Evolutionary conservation across 2,329 filamentous ascomycete genomes (phyloP), one percentile per base, ranked within the genome.

Genomic region (Colletotrichum sp.): DNA sequence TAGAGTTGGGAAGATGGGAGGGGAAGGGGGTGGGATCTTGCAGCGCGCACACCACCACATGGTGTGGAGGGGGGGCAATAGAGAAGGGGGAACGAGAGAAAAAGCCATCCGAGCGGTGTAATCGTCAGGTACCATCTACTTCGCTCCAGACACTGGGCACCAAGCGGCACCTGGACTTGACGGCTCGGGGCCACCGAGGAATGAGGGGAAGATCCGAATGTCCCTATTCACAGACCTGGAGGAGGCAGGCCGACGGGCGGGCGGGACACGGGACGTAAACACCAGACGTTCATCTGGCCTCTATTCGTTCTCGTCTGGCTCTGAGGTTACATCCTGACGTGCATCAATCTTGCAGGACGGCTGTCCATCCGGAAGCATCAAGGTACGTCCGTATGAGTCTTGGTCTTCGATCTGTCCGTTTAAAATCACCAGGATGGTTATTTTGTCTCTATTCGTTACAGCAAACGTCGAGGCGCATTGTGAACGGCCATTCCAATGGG

Each of bases 301-400:
- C 30, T 55, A 62, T 30, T 60, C 64, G 36, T 60, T 39, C 34
- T n/a, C n/a, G 24, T 48, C 16, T 59, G 55, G 30, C 62, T 39
- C 30, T 57, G 55, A 30, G 62, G 69, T 63, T 59, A 72, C 55
- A 75, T 68, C 55, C 55, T 72, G 68, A 57, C 55, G 55, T 72
- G 69, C 68, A 72, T 57, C 36, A 72, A 75, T 66, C 55, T 72
- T 63, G 28, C 63, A 68, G n/a, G 26, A 13, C 30, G 28, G 34
- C 48, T 72, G 39, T 63, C 34, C 72, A 67, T 67, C 68, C 62
- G 68, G 62, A 75, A 72, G 67, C 72, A 66, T 67, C 62, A 16
- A 67, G 62, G 24, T 39, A 55, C 62, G 62, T 75, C 68, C 72
- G 63, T 66, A 30, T 57, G 15, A 55, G 55, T 39, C 55, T 30